Evolutionary conservation across 805 yeast genomes (phyloP).

Genomic region (Wickerhamia fluorescens): DNA sequence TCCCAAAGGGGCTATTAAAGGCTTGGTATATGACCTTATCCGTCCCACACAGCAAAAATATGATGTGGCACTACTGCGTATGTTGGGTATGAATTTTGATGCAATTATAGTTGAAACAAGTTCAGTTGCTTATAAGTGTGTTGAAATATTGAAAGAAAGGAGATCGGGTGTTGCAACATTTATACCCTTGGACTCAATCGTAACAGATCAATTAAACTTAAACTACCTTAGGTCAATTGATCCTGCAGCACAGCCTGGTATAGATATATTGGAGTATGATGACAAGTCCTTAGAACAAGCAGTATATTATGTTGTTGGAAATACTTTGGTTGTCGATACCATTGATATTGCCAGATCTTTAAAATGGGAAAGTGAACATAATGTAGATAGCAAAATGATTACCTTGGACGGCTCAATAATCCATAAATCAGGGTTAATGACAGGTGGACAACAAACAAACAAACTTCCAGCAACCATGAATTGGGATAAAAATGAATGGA

Average conservation of each 20-base stretch:
- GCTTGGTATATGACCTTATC: slow-evolving; percentile 72
- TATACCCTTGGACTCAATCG: slow-evolving; percentile 77
- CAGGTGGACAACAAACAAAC: slow-evolving; percentile 70
- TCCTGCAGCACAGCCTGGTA: slow-evolving; percentile 53
- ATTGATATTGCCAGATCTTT: slow-evolving; percentile 61
- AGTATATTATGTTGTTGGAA: slow-evolving; percentile 71
- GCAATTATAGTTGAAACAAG: slow-evolving; percentile 75
- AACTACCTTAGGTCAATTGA: slow-evolving; percentile 48
- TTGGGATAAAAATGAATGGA: slow-evolving; percentile 72
- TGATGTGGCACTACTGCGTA: slow-evolving; percentile 66
- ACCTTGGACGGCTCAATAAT: slow-evolving; percentile 80
- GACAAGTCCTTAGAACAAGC: slow-evolving; percentile 69
- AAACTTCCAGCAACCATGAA: slow-evolving; percentile 31
- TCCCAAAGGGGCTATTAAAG: slow-evolving; percentile 68
- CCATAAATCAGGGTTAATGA: slow-evolving; percentile 82
- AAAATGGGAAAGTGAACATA: slow-evolving; percentile 49
- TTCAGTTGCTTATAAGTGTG: slow-evolving; percentile 65
- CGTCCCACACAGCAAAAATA: slow-evolving; percentile 68
- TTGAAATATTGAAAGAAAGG: slow-evolving; percentile 75
- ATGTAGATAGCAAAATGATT: slow-evolving; percentile 54
- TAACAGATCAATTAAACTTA: slow-evolving; percentile 45
- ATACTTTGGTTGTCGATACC: slow-evolving; percentile 69
- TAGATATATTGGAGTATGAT: slow-evolving; percentile 63
- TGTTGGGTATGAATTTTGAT: slow-evolving; percentile 74
- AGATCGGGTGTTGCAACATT: slow-evolving; percentile 81